Evolutionary conservation across 805 yeast genomes (phyloP).

Genomic region (Priceomyces melissophilus): DNA sequence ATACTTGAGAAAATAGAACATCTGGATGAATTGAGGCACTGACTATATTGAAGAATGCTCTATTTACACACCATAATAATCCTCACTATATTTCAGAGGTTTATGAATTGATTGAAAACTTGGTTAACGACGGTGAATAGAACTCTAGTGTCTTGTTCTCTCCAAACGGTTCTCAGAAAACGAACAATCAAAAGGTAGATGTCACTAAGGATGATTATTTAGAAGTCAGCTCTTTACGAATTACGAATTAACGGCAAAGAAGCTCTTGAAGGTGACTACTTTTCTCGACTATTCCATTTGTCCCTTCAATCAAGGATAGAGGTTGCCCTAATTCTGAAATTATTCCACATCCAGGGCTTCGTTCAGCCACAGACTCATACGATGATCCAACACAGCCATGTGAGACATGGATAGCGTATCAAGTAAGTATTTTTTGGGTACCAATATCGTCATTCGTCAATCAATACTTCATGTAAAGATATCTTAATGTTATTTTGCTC

Average conservation of each 20-base stretch:
- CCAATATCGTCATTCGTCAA: constrained; percentile 53
- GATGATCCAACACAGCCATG: constrained; percentile 50
- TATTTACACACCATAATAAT: constrained; percentile 31
- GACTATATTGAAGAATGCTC: constrained; percentile 35
- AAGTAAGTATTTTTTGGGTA: constrained; percentile 50
- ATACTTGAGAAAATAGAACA: constrained; percentile 39
- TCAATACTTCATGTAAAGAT: constrained; percentile 55
- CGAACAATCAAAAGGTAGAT: not conserved
- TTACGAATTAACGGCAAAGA: not conserved
- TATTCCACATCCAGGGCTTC: constrained; percentile 62
- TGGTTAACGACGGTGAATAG: constrained; percentile 2
- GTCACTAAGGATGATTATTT: not conserved
- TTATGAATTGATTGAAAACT: constrained; percentile 19
- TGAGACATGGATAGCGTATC: constrained; percentile 56
- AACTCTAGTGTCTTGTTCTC: not conserved
- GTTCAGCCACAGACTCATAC: constrained; percentile 59
- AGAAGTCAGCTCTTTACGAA: not conserved
- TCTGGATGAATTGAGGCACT: constrained; percentile 37
- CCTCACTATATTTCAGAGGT: constrained; percentile 30
- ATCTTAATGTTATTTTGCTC: constrained; percentile 45
- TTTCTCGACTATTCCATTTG: constrained; percentile 17
- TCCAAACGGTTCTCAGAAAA: not conserved
- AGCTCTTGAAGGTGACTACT: constrained; percentile 3
- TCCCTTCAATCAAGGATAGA: constrained; percentile 34
- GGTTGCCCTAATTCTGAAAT: constrained; percentile 40